Evolutionary conservation across 176 grass and related monocot species (phyloP), one percentile per base, ranked within the genome.

Genomic region (Saccharum officinarum): DNA sequence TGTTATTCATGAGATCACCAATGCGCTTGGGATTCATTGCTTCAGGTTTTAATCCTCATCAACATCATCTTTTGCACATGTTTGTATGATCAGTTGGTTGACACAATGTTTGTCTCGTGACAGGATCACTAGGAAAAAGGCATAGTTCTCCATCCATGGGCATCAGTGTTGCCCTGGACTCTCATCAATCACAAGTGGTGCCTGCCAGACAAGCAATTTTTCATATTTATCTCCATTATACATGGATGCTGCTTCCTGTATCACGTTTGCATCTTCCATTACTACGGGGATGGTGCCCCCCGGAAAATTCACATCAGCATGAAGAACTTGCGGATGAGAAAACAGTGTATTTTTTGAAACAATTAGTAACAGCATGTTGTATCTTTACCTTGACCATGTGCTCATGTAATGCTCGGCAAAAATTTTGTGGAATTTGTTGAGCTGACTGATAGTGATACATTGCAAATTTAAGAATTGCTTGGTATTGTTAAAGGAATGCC

Each of bases 91-190:
- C 60, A 41, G 31, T 47, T 65, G 1, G 41, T 91, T 84, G 22
- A 82, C 62, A 69, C 33, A 17, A 60, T 45, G 23, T 88, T 84
- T 76, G 17, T 73, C 57, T 81, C 18, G 25, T 78, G 31, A 80
- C 93, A 99, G 93, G 87, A 99, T 99, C 84, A 96, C 93, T 37
- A 95, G 90, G 67, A 99, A 99, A 88, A 92, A 92, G 67, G 97
- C 97, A 63, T 99, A 85, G 77, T n/a, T 75, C 17, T 74, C 69
- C 47, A 63, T 30, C 66, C 34, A 65, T 34, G 66, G 22, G 71
- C 73, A 47, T 16, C 26, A 41, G 15, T 23, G 10, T 85, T 50
- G 50, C 64, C 22, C 41, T 82, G 55, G 23, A 62, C 14, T 50
- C 60, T 28, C 26, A 52, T 63, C 36, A 11, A 42, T 42, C 36